These are phyloP conservation scores for Diddensiella transvaalensis DNA, from an alignment of 805 yeast genomes.

Conservation along the genomic window DNA sequence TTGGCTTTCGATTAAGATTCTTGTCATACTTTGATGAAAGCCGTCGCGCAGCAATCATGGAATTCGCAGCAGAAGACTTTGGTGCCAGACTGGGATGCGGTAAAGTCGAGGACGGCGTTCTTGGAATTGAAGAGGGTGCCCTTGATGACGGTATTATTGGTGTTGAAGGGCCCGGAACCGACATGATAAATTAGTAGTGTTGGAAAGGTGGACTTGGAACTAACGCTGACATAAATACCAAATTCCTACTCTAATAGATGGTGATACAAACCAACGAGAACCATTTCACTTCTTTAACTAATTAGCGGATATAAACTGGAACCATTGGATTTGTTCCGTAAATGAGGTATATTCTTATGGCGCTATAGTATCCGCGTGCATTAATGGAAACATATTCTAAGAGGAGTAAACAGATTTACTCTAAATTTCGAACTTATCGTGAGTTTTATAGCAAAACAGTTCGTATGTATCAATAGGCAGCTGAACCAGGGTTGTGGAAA, in stretches of 20 bases:
- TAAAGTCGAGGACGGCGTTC: conserved; percentile 35
- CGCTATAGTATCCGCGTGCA: too few species aligned
- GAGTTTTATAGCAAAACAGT: not conserved
- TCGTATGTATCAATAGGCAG: too few species aligned
- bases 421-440: not conserved
- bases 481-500: too few species aligned
- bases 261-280: too few species aligned
- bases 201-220: not conserved
- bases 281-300: too few species aligned
- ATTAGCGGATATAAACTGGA: too few species aligned
- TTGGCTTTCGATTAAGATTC: conserved; percentile 59
- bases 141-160: conserved; percentile 27
- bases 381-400: not conserved
- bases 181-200: conserved; percentile 6
- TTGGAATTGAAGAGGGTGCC: conserved; percentile 36
- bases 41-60: conserved; percentile 1
- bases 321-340: too few species aligned
- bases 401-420: not conserved
- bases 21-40: conserved; percentile 46
- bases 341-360: too few species aligned
- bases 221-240: too few species aligned
- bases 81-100: conserved; percentile 26
- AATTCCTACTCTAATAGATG: too few species aligned
- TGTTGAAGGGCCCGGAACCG: conserved; percentile 24
- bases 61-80: not conserved